Evolutionary conservation across 176 grass and related monocot genomes (phyloP).

Genomic region (Ensete glaucum): DNA sequence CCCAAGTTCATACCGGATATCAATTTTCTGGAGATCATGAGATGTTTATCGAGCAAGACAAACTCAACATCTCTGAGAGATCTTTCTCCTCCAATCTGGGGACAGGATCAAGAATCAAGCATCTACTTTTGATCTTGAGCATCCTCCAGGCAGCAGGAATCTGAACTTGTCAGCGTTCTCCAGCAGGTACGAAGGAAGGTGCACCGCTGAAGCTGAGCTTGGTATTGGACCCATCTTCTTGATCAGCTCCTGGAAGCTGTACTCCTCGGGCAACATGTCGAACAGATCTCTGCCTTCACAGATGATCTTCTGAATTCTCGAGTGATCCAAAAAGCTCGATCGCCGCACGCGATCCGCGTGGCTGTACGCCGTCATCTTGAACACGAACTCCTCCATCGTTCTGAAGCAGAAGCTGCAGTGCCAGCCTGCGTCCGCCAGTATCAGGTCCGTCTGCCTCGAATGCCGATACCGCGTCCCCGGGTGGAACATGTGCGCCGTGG

Average conservation of each 20-base stretch:
- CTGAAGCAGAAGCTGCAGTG: conserved; percentile 98
- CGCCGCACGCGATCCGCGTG: conserved; percentile 66
- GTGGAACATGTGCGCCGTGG: conserved; percentile 53
- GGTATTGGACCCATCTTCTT: conserved; percentile 77
- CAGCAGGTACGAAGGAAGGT: conserved; percentile 75
- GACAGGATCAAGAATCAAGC: no score
- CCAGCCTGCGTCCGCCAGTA: conserved; percentile 81
- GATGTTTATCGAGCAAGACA: neutral
- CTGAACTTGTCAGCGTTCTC: conserved; percentile 55
- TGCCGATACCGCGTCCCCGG: conserved; percentile 61
- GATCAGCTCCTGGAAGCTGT: conserved; percentile 70
- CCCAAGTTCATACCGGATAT: neutral
- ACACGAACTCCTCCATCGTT: conserved; percentile 67
- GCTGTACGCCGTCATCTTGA: conserved; percentile 96
- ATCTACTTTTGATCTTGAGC: conserved; percentile 42
- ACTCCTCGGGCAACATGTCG: conserved; percentile 95
- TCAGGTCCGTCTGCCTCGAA: conserved; percentile 63
- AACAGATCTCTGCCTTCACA: conserved; percentile 80
- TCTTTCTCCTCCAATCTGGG: no score
- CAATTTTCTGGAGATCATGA: neutral
- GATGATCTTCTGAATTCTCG: conserved; percentile 86
- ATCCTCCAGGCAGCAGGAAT: conserved; percentile 88
- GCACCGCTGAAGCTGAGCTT: conserved; percentile 55
- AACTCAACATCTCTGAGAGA: neutral
- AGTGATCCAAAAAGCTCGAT: conserved; percentile 45